A percentile compares a stretch with the other conserved stretches of the same genome.
Evolutionary conservation across 257 asterid species (phyloP).

Genomic region (Prunella vulgaris): DNA sequence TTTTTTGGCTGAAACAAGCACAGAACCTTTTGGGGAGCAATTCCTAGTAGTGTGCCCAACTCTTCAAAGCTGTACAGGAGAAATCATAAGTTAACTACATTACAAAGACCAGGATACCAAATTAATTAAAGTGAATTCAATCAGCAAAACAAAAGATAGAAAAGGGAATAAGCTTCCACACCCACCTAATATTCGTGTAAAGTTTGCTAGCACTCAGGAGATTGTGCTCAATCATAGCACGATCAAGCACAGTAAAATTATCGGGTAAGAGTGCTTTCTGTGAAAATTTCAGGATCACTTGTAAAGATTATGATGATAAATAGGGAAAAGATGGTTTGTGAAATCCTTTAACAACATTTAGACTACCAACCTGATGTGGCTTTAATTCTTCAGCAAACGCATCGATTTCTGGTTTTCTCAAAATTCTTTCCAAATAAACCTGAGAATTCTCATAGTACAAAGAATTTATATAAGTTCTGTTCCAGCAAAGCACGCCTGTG

Average conservation of each 20-base stretch:
- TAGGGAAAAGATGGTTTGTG: slow-evolving; percentile 12
- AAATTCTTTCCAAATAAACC: slow-evolving; percentile 96
- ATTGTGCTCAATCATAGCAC: slow-evolving; percentile 99
- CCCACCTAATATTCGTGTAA: slow-evolving; percentile 87
- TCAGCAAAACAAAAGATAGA: slow-evolving; percentile 9
- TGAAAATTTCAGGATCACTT: slow-evolving; percentile 16
- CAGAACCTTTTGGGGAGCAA: slow-evolving; percentile 84
- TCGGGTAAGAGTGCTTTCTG: slow-evolving; percentile 93
- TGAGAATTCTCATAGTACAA: slow-evolving; percentile 27
- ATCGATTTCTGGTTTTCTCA: slow-evolving; percentile 96
- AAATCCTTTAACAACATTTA: not conserved
- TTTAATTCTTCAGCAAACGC: slow-evolving; percentile 95
- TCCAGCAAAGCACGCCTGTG: not conserved
- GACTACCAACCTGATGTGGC: slow-evolving; percentile 80
- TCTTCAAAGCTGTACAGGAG: slow-evolving; percentile 68
- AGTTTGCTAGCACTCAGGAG: slow-evolving; percentile 97
- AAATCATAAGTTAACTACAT: slow-evolving; percentile 13
- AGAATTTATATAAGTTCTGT: slow-evolving; percentile 9
- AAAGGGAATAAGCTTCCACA: not conserved
- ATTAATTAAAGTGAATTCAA: slow-evolving; percentile 8
- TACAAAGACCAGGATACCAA: slow-evolving; percentile 9
- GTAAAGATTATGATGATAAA: not conserved
- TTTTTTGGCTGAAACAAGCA: slow-evolving; percentile 13
- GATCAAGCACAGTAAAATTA: slow-evolving; percentile 92
- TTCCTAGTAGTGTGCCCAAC: slow-evolving; percentile 92